Conservation (phyloP, 106 monocot species). For the Acanthochlamys bracteata region DNA sequence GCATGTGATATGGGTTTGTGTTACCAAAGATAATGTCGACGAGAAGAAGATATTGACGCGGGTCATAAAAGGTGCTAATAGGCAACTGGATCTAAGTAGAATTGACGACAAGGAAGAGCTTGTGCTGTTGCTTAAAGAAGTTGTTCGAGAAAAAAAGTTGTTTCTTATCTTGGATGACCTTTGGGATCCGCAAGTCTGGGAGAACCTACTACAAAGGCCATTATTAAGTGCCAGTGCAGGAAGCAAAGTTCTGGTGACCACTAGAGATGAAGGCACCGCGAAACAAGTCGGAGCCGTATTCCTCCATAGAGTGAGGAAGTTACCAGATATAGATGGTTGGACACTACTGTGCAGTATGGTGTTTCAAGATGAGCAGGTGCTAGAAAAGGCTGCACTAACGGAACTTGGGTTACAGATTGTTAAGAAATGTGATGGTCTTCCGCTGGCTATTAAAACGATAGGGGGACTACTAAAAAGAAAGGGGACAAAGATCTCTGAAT, state of each 20-base stretch:
- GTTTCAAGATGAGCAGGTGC: background rate
- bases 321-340: conserved; percentile 17
- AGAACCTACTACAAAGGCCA: conserved; percentile 16
- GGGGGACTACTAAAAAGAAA: conserved; percentile 6
- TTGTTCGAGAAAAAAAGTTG: conserved; percentile 15
- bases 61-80: conserved; percentile 11
- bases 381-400: background rate
- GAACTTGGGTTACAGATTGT: conserved; percentile 8
- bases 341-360: background rate
- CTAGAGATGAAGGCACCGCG: conserved; percentile 18
- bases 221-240: conserved; percentile 8
- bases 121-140: background rate
- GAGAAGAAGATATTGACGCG: conserved; percentile 16
- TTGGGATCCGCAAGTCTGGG: conserved; percentile 30
- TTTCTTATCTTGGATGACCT: conserved; percentile 50
- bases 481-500: background rate
- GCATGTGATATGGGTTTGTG: conserved; percentile 9
- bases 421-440: conserved; percentile 11
- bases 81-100: conserved; percentile 8
- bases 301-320: conserved; percentile 10
- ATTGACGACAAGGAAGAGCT: conserved; percentile 4
- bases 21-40: conserved; percentile 9
- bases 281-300: conserved; percentile 18
- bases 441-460: conserved; percentile 16
- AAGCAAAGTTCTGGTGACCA: conserved; percentile 32